Conservation (phyloP, 345 rosid genomes). For the Streptanthus diversifolius region DNA sequence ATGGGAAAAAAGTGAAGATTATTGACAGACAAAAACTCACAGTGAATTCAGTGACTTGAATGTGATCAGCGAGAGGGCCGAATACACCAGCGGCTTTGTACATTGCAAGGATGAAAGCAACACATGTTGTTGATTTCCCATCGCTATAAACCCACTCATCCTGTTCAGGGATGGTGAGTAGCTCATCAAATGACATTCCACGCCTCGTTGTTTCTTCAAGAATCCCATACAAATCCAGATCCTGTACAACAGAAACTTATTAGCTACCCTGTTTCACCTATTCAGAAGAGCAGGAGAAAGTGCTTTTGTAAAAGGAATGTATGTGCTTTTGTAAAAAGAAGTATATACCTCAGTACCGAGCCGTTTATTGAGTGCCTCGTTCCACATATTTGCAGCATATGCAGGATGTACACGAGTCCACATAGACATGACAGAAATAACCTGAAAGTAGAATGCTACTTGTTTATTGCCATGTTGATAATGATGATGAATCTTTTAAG, state of each 20-base stretch:
- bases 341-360: slow-evolving; percentile 78
- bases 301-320: not conserved
- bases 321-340: not conserved
- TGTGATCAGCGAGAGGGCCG: slow-evolving; percentile 54
- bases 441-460: slow-evolving; percentile 44
- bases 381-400: slow-evolving; percentile 99
- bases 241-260: slow-evolving; percentile 41
- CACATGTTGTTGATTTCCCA: slow-evolving; percentile 93
- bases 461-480: not conserved
- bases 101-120: slow-evolving; percentile 90
- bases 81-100: slow-evolving; percentile 92
- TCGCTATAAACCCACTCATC: slow-evolving; percentile 98
- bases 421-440: slow-evolving; percentile 98
- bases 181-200: slow-evolving; percentile 72
- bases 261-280: not conserved
- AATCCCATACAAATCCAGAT: slow-evolving; percentile 69
- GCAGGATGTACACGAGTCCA: slow-evolving; percentile 96
- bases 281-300: not conserved
- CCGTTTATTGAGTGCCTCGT: slow-evolving; percentile 95
- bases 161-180: slow-evolving; percentile 83
- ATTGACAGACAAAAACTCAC: no score
- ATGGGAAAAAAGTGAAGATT: not conserved
- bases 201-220: slow-evolving; percentile 77
- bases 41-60: slow-evolving; percentile 97
- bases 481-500: not conserved